Percentiles rank a stretch among this genome's conserved stretches.
Evolutionary conservation across 2,329 filamentous ascomycete species (phyloP).

Genomic region (Colletotrichum viniferum): DNA sequence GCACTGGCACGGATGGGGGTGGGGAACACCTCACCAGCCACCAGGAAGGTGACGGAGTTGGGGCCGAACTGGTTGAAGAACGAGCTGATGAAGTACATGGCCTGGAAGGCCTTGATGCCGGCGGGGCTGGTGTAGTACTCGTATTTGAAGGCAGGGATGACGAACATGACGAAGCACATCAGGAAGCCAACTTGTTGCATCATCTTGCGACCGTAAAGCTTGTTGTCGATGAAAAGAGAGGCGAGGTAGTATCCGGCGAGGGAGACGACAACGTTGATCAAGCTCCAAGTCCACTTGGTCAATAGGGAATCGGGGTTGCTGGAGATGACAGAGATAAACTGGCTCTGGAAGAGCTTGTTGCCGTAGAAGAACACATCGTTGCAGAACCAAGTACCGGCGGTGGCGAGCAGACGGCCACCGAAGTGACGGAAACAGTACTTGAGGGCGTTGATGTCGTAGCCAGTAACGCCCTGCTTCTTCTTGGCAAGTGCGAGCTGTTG

Average conservation of each 20-base stretch:
- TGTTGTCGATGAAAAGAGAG: conserved; percentile 90
- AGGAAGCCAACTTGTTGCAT: conserved; percentile 97
- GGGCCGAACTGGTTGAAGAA: conserved; percentile 99
- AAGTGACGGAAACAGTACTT: conserved; percentile 81
- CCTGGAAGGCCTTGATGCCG: conserved; percentile 88
- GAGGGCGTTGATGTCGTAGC: conserved; percentile 88
- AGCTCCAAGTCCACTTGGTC: conserved; percentile 88
- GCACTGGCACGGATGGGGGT: conserved; percentile 91
- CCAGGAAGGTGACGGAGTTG: conserved; percentile 95
- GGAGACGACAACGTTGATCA: conserved; percentile 88
- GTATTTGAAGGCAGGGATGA: conserved; percentile 89
- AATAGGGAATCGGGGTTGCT: conserved; percentile 74
- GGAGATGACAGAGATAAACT: conserved; percentile 86
- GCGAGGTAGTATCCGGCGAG: conserved; percentile 90
- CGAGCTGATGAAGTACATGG: conserved; percentile 97
- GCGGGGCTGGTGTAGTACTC: conserved; percentile 76
- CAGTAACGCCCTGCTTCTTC: conserved; percentile 79
- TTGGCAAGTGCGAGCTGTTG: conserved; percentile 84
- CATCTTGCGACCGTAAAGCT: conserved; percentile 92
- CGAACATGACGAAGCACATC: conserved; percentile 91
- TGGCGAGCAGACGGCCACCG: conserved; percentile 84
- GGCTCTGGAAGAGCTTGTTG: conserved; percentile 94
- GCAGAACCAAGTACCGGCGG: conserved; percentile 88
- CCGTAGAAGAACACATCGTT: conserved; percentile 99
- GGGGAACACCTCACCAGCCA: conserved; percentile 95